Base-by-base conservation (phyloP, 495 filamentous ascomycete species). In the Talaromyces stipitatus region DNA sequence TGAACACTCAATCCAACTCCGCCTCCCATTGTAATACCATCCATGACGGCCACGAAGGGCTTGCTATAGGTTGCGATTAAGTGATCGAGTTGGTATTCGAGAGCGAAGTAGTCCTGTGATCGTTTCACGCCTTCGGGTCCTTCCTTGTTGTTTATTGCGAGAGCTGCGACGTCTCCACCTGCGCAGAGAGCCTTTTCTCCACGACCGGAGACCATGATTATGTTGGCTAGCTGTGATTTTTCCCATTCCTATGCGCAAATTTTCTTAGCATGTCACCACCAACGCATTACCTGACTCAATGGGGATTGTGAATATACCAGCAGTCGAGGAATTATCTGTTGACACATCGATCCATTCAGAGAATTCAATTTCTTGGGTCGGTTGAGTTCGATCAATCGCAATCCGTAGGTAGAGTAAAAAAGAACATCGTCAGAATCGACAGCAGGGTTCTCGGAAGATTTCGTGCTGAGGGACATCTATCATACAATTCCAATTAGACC, bases 11-110 rank as follows among this genome's bases (percentile, higher is more conserved):
- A 82, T 3, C 94, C 94, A 27, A 97, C 95, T 53, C 94, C 94
- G 54, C 94, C 94, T 58, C 94, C 94, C 94, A 98, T 97, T 23
- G 95, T 98, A 66, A 96, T 86, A 56, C 94, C 94, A 66, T 98
- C 95, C 86, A 98, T 92, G 69, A 97, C 88, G 33, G 95, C 91
- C 50, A 98, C 83, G 67, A 92, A 94, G 2, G 94, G 94, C 75
- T 96, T 97, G 24, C 73, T 63, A 76, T 92, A 96, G 50, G 91
- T 96, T n/a, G 95, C 91, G 64, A 98, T 92, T 52, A 90, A 71
- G 73, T 98, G 94, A 72, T 97, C 88, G 53, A 98, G 85, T 66
- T 84, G 82, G 78, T 97, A 98, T 83, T 98, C 94, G 46, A 90
- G 82, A 8, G 71, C 87, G 65, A 98, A 98, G 75, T 91, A 98